Conservation (phyloP, 176 grass and related monocot species). For the Microstegium vimineum region DNA sequence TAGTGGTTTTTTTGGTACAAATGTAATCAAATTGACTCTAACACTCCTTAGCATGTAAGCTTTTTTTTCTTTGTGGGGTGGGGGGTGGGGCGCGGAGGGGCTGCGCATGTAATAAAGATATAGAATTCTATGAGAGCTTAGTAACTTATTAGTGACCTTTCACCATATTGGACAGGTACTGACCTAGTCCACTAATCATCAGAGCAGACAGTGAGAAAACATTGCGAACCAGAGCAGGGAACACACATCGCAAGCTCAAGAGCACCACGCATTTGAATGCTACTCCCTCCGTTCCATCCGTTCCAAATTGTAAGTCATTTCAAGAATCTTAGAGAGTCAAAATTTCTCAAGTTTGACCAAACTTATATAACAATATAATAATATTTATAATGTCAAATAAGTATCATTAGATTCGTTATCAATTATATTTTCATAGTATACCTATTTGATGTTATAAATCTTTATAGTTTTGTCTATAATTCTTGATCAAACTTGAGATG, state of each 20-base stretch:
- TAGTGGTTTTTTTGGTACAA: not conserved
- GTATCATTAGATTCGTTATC: no score
- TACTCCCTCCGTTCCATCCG: no score
- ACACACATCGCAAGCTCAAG: slow-evolving; percentile 30
- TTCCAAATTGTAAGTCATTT: no score
- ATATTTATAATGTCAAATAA: no score
- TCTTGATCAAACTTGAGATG: no score
- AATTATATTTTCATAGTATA: no score
- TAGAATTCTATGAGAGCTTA: not conserved
- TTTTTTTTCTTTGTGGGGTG: not conserved
- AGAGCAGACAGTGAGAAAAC: not conserved
- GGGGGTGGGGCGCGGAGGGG: not conserved
- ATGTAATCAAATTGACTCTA: not conserved
- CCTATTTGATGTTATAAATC: no score
- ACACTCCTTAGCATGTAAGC: not conserved
- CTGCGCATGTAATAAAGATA: not conserved
- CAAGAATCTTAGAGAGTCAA: no score
- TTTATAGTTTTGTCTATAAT: no score
- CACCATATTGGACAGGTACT: slow-evolving; percentile 1
- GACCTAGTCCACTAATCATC: not conserved
- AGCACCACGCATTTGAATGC: no score
- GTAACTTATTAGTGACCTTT: not conserved
- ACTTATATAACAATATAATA: no score
- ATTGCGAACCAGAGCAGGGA: slow-evolving; percentile 28
- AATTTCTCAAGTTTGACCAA: no score